Evolutionary conservation across 2,329 filamentous ascomycete species (phyloP).

Genomic region (Calonectria fujianensis): DNA sequence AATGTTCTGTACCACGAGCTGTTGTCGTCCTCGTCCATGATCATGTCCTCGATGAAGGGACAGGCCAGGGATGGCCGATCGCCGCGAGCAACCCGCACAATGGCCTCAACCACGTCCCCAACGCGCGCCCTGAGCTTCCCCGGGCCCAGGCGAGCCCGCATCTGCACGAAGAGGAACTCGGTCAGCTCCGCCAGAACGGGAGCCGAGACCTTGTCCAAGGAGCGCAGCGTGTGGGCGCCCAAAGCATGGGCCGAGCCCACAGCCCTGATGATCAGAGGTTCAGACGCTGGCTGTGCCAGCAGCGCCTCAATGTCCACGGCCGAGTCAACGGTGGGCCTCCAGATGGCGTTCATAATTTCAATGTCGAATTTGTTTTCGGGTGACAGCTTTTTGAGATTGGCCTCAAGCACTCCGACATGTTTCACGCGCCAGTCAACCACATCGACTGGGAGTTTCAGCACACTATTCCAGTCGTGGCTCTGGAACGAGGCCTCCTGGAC

Average conservation of each 20-base stretch:
- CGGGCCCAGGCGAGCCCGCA: conserved; percentile 40
- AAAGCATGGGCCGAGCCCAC: not conserved
- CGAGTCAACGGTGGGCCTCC: conserved; percentile 57
- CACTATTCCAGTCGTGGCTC: conserved; percentile 27
- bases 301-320: conserved; percentile 53
- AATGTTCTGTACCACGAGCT: conserved; percentile 60
- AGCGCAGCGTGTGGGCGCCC: conserved; percentile 43
- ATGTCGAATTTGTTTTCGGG: not conserved
- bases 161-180: conserved; percentile 45
- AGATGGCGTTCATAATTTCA: conserved; percentile 48
- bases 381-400: conserved; percentile 25
- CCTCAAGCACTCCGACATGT: conserved; percentile 25
- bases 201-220: conserved; percentile 24
- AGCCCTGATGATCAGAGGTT: not conserved
- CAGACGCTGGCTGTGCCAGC: conserved; percentile 34
- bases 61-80: conserved; percentile 57
- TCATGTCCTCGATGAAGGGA: conserved; percentile 55
- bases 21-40: conserved; percentile 55
- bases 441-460: conserved; percentile 34
- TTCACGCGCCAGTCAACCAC: conserved; percentile 34
- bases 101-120: conserved; percentile 40
- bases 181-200: conserved; percentile 46
- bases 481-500: conserved; percentile 43
- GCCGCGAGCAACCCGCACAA: conserved; percentile 51
- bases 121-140: conserved; percentile 44